Evolutionary conservation across 495 filamentous ascomycete species (phyloP), one percentile per base, ranked within the genome.

Genomic region (Penicillium fimorum): DNA sequence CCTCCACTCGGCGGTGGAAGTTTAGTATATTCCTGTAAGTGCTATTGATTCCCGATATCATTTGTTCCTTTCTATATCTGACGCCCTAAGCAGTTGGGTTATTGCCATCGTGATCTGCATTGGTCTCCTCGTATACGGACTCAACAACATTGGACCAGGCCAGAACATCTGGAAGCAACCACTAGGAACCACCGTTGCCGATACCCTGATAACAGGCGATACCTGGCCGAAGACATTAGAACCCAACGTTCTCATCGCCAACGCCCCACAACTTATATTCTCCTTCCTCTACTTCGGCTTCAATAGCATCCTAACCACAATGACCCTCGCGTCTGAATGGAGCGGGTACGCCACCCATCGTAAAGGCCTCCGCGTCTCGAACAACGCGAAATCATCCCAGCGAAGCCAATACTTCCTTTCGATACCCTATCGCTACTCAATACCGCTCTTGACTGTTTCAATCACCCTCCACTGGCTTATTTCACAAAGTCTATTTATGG

Each of bases 391-490:
- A 43, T 67, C 68, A 0, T 46, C 50, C 3, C 82, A 84, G 60
- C 68, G 71, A 7, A 67, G 65, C 4, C 77, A 75, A 5, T 78
- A 79, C 56, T 77, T 70, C 50, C 73, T 82, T 0, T 71, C 75
- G 27, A 64, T 83, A 3, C 80, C 79, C 0, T 81, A 75, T 40
- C 62, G 61, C 13, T 81, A 76, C 56, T 64, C 59, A 8, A 32
- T 78, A 11, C 73, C 77, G 0, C 64, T 83, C 0, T 47, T 73
- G 2, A 40, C 54, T 9, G 18, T 63, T 11, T 69, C 65, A 3
- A 63, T 58, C 7, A 0, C 70, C 5, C 58, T 79, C 6, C 78
- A 81, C 56, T 80, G 69, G 70, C 66, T 76, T 0, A 51, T 75
- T 0, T 77, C 75, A 4, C 70, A 76, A 47, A 62, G 55, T 13